Conservation (phyloP, 768 basidiomycete species). For the Hericium rajendrae region DNA sequence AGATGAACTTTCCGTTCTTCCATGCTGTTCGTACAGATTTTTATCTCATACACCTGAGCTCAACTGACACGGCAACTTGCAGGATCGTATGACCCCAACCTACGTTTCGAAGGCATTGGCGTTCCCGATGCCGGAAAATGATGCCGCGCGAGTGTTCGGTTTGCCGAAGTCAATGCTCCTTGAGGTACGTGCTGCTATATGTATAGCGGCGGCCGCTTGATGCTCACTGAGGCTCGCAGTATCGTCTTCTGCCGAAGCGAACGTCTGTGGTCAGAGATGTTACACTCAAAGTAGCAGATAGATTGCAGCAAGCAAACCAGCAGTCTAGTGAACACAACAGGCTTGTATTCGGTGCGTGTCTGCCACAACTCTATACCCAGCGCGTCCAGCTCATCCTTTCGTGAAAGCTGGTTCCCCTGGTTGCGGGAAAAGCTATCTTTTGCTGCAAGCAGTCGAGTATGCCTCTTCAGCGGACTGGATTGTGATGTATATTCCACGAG, state of each 20-base stretch:
- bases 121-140: slow-evolving; percentile 13
- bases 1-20: slow-evolving; percentile 33
- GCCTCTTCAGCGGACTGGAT: slow-evolving; percentile 61
- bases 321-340: slow-evolving; percentile 43
- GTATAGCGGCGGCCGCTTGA: neutral
- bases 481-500: slow-evolving; percentile 76
- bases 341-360: slow-evolving; percentile 53
- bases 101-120: slow-evolving; percentile 7
- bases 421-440: slow-evolving; percentile 70
- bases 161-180: slow-evolving; percentile 4
- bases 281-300: slow-evolving; percentile 47
- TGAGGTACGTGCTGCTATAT: slow-evolving; percentile 5
- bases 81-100: slow-evolving; percentile 6
- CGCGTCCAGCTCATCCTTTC: slow-evolving; percentile 5
- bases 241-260: slow-evolving; percentile 58
- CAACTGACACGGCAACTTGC: neutral
- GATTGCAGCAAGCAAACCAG: slow-evolving; percentile 41
- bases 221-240: slow-evolving; percentile 30
- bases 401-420: slow-evolving; percentile 61
- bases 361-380: neutral
- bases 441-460: slow-evolving; percentile 71
- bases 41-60: neutral
- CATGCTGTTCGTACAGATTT: slow-evolving; percentile 28
- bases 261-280: slow-evolving; percentile 62
- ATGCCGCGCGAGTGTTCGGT: slow-evolving; percentile 9